Percentiles rank a stretch among this genome's conserved stretches.
Evolutionary conservation across 352 stramenopile species (phyloP).

Genomic region (Phytophthora sp.): DNA sequence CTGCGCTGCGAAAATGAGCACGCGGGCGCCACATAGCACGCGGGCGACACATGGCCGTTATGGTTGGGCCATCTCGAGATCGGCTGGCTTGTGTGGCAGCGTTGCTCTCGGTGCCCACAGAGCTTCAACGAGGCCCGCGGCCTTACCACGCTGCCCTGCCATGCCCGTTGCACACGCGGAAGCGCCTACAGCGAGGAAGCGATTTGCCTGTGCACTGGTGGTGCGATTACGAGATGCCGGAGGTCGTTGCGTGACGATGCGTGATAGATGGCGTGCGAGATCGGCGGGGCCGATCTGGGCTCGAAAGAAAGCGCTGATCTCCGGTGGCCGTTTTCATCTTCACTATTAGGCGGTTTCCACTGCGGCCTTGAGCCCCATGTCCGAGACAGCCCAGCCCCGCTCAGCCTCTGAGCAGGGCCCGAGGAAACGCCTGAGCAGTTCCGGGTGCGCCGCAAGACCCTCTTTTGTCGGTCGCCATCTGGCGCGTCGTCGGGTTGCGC

Average conservation of each 20-base stretch:
- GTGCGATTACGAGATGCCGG: not conserved
- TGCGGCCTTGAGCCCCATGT: too few species aligned
- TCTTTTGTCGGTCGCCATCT: slow-evolving; percentile 28
- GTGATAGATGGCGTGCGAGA: slow-evolving; percentile 18
- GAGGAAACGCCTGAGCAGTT: too few species aligned
- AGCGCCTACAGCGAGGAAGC: not conserved
- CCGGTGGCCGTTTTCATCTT: slow-evolving; percentile 10
- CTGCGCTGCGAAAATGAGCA: slow-evolving; percentile 15
- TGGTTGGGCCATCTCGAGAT: not conserved
- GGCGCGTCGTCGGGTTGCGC: slow-evolving; percentile 26
- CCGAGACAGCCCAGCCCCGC: too few species aligned
- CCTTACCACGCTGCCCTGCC: slow-evolving; percentile 2
- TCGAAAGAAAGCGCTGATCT: slow-evolving; percentile 3
- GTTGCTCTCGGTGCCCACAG: slow-evolving; percentile 12
- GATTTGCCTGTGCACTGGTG: too few species aligned
- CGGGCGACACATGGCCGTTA: slow-evolving; percentile 3
- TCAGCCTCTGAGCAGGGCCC: too few species aligned
- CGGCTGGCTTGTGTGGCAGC: not conserved
- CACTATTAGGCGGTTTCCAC: too few species aligned
- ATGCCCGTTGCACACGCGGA: slow-evolving; percentile 9
- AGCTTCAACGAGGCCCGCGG: not conserved
- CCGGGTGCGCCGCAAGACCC: too few species aligned
- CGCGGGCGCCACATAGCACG: not conserved
- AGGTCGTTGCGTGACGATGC: slow-evolving; percentile 16
- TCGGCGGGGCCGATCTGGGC: slow-evolving; percentile 14